Base-by-base conservation (phyloP, 202 grass and related monocot genomes). In the Bolboschoenoplectus hybrid region DNA sequence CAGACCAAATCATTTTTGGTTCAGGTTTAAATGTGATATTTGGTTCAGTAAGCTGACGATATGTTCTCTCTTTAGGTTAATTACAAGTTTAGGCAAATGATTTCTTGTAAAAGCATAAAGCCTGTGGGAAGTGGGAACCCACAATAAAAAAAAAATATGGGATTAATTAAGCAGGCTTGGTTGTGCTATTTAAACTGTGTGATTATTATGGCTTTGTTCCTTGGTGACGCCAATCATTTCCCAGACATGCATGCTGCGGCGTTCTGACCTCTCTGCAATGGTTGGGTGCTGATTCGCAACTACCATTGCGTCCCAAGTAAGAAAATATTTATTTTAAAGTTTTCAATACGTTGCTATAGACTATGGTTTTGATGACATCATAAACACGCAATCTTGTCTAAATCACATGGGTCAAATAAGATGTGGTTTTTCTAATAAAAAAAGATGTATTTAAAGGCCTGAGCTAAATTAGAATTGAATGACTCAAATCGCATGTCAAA, bases 1-100 rank as follows among this genome's bases (percentile, higher is more conserved):
- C 55, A 61, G 38, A 80, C 52, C 76, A 60, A 80, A 61, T 80
- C 76, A 80, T 80, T 60, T 26, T 61, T 80, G 36, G 7, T 79
- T 44, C 36, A 26, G 76, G 35, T 61, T 80, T 19, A 43, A 44
- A 60, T 19, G 55, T 43, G 2, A 61, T 80, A 43, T 61, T 3
- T 80, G 36, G 36, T 60, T 58, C 55, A 80, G 7, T 58, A 61
- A 58, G 5, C 76, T 61, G 76, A 60, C 75, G 60, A n/a, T 60
- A 36, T 58, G 75, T 40, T 79, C 9, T 79, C 1, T 60, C 4
- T 79, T 58, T 57, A n/a, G 51, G 53, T 7, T 78, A 78, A 58
- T 56, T 60, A 19, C 7, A 57, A 19, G 36, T 61, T 74, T 41
- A 80, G 7, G 55, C 8, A 10, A 61, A 80, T 80, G 36, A 80